Conservation (phyloP, 306 rosid genomes). For the Carpinus fangiana region DNA sequence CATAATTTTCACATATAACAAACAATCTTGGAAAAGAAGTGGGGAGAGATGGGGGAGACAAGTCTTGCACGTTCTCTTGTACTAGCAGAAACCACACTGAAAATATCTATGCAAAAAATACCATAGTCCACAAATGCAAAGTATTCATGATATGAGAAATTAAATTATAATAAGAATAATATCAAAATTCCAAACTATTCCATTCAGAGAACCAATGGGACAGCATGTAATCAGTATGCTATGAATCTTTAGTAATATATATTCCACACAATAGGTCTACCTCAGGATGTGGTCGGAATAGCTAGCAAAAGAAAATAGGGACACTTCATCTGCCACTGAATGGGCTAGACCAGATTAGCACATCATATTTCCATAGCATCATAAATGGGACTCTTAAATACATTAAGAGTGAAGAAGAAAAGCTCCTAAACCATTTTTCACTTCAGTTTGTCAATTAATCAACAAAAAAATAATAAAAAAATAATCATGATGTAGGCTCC, state of each 20-base stretch:
- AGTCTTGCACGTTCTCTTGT: too few relatives aligned
- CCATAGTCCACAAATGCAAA: neutral
- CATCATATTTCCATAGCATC: neutral
- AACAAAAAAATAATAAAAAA: neutral
- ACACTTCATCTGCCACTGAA: neutral
- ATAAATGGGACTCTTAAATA: neutral
- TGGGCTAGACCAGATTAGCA: neutral
- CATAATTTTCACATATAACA: neutral
- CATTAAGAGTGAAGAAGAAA: conserved; percentile 7
- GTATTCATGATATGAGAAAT: neutral
- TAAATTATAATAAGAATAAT: neutral
- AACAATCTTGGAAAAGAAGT: neutral
- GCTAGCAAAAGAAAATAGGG: neutral
- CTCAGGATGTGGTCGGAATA: neutral
- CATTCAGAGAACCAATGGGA: neutral
- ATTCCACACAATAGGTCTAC: neutral
- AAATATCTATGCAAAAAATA: neutral
- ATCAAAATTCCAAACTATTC: neutral
- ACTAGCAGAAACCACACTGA: too few relatives aligned
- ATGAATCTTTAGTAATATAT: neutral
- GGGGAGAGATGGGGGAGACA: neutral
- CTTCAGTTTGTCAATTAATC: neutral
- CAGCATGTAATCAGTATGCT: neutral
- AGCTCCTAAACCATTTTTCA: neutral
- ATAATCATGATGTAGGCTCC: too few relatives aligned